Conservation (phyloP, 768 basidiomycete genomes). For the Tylopilus subfusipes region DNA sequence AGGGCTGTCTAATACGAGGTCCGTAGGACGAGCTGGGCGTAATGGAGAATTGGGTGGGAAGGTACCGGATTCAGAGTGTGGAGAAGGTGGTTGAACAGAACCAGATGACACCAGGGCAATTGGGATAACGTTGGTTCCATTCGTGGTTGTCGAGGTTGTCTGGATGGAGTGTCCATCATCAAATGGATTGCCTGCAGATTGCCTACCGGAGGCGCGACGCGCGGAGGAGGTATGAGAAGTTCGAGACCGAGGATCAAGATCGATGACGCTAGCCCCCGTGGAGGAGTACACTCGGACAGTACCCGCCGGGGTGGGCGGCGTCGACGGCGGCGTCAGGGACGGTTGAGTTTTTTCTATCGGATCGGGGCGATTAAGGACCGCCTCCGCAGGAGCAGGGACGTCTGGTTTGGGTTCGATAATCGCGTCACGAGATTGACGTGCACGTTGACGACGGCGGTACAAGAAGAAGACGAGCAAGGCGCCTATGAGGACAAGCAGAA, state of each 20-base stretch:
- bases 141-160: conserved; percentile 67
- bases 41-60: conserved; percentile 38
- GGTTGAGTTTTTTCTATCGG: conserved; percentile 60
- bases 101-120: conserved; percentile 75
- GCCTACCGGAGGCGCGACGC: conserved; percentile 19
- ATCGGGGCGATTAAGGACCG: conserved; percentile 80
- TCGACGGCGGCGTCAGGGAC: conserved; percentile 17
- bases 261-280: conserved; percentile 50
- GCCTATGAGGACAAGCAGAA: conserved; percentile 54
- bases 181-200: conserved; percentile 59
- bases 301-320: conserved; percentile 18
- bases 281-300: conserved; percentile 48
- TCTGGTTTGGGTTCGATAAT: conserved; percentile 49
- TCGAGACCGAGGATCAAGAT: conserved; percentile 55
- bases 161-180: conserved; percentile 76
- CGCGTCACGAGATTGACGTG: conserved; percentile 33
- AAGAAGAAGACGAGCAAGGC: conserved; percentile 53
- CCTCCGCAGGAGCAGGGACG: conserved; percentile 68
- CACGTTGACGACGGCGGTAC: conserved; percentile 57
- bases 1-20: conserved; percentile 60
- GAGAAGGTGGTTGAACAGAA: conserved; percentile 34
- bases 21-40: conserved; percentile 57
- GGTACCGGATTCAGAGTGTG: conserved; percentile 30
- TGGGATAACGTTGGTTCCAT: conserved; percentile 82
- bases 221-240: conserved; percentile 18